A percentile compares a stretch with the other conserved stretches of the same genome.
Conservation (phyloP, 2,329 filamentous ascomycete genomes). For the Claviceps maximensis region DNA sequence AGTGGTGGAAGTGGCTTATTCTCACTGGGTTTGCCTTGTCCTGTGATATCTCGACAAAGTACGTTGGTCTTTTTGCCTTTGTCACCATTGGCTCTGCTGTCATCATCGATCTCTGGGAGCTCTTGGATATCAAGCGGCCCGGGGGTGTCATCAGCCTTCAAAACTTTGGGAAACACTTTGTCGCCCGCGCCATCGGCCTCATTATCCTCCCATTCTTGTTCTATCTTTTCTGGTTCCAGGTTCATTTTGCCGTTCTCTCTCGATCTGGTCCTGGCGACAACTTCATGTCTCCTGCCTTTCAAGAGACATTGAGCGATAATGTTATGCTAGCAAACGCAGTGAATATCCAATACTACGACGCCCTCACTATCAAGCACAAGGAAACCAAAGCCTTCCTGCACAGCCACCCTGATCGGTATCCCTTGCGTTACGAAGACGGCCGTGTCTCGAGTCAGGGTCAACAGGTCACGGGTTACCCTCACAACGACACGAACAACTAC, state of each 20-base stretch:
- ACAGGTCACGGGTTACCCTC: conserved; percentile 95
- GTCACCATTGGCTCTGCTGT: conserved; percentile 93
- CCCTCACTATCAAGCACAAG: conserved; percentile 82
- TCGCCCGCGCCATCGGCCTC: conserved; percentile 70
- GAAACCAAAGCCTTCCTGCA: conserved; percentile 95
- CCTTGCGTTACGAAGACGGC: conserved; percentile 90
- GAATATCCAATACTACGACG: conserved; percentile 80
- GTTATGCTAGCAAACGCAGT: conserved; percentile 78
- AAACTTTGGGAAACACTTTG: conserved; percentile 81
- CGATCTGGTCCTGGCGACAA: conserved; percentile 91
- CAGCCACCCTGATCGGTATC: conserved; percentile 80
- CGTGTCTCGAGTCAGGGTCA: conserved; percentile 95
- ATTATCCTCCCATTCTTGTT: conserved; percentile 91
- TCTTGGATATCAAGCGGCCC: conserved; percentile 77
- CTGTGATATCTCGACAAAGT: conserved; percentile 97
- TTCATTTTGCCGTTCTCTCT: conserved; percentile 83
- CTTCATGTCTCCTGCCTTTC: conserved; percentile 97
- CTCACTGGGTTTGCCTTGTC: conserved; percentile 88
- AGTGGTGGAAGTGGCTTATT: conserved; percentile 99
- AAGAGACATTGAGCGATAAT: conserved; percentile 93
- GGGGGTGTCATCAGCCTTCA: conserved; percentile 67
- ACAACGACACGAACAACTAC: conserved; percentile 97
- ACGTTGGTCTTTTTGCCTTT: conserved; percentile 93
- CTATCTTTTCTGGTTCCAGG: conserved; percentile 99
- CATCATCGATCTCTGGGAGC: conserved; percentile 85